Base-by-base conservation (phyloP, 345 rosid species). In the Nasturtium officinale region DNA sequence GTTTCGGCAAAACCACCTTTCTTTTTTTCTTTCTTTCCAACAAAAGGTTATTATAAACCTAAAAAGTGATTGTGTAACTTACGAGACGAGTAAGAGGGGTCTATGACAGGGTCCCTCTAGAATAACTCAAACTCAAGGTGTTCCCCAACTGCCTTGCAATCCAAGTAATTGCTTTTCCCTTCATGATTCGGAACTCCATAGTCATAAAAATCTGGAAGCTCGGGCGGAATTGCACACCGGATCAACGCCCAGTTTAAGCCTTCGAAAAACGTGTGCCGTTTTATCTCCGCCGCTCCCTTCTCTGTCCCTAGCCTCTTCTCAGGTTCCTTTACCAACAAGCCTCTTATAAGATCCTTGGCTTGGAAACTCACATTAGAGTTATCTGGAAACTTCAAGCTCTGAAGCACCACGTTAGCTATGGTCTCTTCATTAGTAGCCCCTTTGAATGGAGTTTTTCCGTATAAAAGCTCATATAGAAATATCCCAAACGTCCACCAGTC, bases 401-500 rank as follows among this genome's bases (percentile, higher is more conserved):
- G 90, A 23, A 84, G 29, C 53, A 94, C 90, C 25, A 94, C 97
- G 58, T 94, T 94, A 40, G 84, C 89, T 72, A 94, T 75, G 3
- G 97, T 94, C 76, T 88, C 98, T 12, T 94, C 98, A 25, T 94
- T 94, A 5, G 84, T 88, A 4, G 83, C 75, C 20, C 98, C 98
- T 79, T 87, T 94, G 55, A 94, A 94, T 5, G 98, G 97, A 2
- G 98, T 91, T 78, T 66, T 85, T 13, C 98, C 97, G 6, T 91
- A 91, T 18, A 94, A 82, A 9, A 94, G 80, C 82, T 91, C 98
- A 23, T 86, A 91, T 9, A 94, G 90, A 71, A 94, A 88, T 59
- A 94, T 71, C 30, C 98, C 98, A 58, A 89, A 89, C 16, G 97
- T 94, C 98, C 98, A 94, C 98, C 98, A 94, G 70, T 94, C 98